Evolutionary conservation across 2,329 filamentous ascomycete genomes (phyloP).

Genomic region (Fusarium duplospermum): DNA sequence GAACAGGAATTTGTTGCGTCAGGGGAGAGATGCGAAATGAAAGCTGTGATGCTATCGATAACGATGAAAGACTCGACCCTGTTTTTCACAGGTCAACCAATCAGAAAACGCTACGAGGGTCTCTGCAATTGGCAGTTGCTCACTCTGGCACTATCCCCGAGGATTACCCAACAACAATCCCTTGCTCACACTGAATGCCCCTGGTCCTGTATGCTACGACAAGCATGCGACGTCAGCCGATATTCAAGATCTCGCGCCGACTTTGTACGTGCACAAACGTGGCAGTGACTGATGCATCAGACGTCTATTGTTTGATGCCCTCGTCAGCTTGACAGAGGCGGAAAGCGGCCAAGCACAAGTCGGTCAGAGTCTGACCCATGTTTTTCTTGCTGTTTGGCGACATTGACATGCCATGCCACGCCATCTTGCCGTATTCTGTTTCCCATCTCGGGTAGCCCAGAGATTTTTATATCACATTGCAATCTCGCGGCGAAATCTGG

Average conservation of each 20-base stretch:
- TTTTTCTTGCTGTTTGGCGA: not conserved
- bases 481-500: constrained; percentile 31
- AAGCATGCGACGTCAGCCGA: constrained; percentile 43
- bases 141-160: constrained; percentile 21
- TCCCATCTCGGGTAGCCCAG: constrained; percentile 28
- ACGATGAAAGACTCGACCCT: constrained; percentile 13
- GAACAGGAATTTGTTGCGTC: not conserved
- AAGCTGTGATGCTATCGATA: constrained; percentile 40
- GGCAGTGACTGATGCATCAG: constrained; percentile 15
- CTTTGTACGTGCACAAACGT: constrained; percentile 3
- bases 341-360: constrained; percentile 15
- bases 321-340: constrained; percentile 3
- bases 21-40: constrained; percentile 29
- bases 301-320: constrained; percentile 26
- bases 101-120: constrained; percentile 2
- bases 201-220: constrained; percentile 24
- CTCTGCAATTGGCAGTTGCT: not conserved
- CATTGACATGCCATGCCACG: constrained; percentile 27
- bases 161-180: constrained; percentile 32
- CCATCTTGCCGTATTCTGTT: constrained; percentile 19
- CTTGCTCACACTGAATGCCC: not conserved
- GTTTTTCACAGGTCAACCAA: constrained; percentile 17
- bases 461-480: constrained; percentile 18
- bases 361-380: constrained; percentile 17
- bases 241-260: constrained; percentile 25